phyloP scores from a whole-genome alignment of 1,139 yeast genomes.

The Pichia sp. region DNA sequence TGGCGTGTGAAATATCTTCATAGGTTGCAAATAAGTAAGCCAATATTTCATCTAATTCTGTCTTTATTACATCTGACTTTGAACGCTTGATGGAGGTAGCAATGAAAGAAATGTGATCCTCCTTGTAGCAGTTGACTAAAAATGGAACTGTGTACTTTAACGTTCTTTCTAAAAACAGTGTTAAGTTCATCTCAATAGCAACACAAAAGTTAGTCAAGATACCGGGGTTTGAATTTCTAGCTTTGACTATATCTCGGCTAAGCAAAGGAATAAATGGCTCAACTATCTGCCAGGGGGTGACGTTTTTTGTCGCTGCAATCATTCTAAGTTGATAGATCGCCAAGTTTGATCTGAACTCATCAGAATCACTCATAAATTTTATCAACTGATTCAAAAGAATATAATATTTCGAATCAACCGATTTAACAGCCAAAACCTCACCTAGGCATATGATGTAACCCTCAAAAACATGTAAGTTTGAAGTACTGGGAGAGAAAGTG shows the following conservation, averaged over 20 bases:
- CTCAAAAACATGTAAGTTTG: slow-evolving; percentile 49
- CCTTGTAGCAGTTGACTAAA: slow-evolving; percentile 43
- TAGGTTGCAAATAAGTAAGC: slow-evolving; percentile 41
- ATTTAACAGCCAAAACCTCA: slow-evolving; percentile 52
- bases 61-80: slow-evolving; percentile 26
- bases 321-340: slow-evolving; percentile 56
- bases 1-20: slow-evolving; percentile 42
- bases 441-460: slow-evolving; percentile 59
- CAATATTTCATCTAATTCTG: slow-evolving; percentile 40
- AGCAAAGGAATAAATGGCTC: slow-evolving; percentile 77
- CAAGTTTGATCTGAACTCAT: slow-evolving; percentile 59
- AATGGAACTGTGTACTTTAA: slow-evolving; percentile 73
- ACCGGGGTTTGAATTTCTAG: slow-evolving; percentile 45
- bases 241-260: slow-evolving; percentile 61
- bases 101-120: slow-evolving; percentile 59
- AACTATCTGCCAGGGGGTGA: slow-evolving; percentile 66
- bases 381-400: slow-evolving; percentile 56
- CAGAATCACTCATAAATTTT: slow-evolving; percentile 55
- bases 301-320: slow-evolving; percentile 39
- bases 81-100: slow-evolving; percentile 36
- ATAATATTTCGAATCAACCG: slow-evolving; percentile 58
- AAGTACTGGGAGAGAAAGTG: slow-evolving; percentile 34
- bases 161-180: slow-evolving; percentile 64
- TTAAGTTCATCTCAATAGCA: slow-evolving; percentile 57
- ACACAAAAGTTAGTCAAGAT: slow-evolving; percentile 59